Conservation (phyloP, 768 basidiomycete genomes). For the Russula emetica region DNA sequence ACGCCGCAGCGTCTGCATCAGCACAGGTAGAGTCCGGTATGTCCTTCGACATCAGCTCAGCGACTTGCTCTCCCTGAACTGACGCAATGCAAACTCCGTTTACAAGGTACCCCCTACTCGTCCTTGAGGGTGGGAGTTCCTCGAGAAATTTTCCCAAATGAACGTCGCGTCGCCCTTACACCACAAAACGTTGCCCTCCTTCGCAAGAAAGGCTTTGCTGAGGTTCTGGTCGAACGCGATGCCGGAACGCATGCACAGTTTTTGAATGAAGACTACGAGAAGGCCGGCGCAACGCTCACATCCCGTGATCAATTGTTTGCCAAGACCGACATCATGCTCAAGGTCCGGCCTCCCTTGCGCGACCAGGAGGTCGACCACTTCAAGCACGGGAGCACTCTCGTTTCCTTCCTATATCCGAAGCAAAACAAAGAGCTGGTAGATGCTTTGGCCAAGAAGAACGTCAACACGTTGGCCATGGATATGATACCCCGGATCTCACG, state of each 20-base stretch:
- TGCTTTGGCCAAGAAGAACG: slow-evolving; percentile 56
- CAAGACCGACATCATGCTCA: slow-evolving; percentile 72
- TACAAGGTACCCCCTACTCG: slow-evolving; percentile 58
- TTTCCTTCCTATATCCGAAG: slow-evolving; percentile 79
- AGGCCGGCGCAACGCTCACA: slow-evolving; percentile 77
- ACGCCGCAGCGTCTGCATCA: neutral
- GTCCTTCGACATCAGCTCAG: slow-evolving; percentile 1
- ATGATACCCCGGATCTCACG: slow-evolving; percentile 88
- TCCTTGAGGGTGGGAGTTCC: slow-evolving; percentile 73
- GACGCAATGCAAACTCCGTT: neutral
- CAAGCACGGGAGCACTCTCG: slow-evolving; percentile 72
- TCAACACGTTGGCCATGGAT: slow-evolving; percentile 85
- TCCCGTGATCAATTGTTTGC: slow-evolving; percentile 65
- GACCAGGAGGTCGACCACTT: slow-evolving; percentile 57
- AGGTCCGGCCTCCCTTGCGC: slow-evolving; percentile 73
- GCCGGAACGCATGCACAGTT: slow-evolving; percentile 75
- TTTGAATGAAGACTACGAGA: slow-evolving; percentile 70
- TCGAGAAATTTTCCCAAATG: slow-evolving; percentile 69
- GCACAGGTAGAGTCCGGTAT: slow-evolving; percentile 20
- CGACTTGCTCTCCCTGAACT: neutral
- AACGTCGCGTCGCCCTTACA: slow-evolving; percentile 76
- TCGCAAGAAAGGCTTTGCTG: slow-evolving; percentile 76
- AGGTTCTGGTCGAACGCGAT: slow-evolving; percentile 66
- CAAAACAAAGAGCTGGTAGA: slow-evolving; percentile 78
- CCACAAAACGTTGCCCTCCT: slow-evolving; percentile 72